Evolutionary conservation across 164 flowering plant species (phyloP), one percentile per base, ranked within the genome.

Genomic region (Amborella trichopoda): DNA sequence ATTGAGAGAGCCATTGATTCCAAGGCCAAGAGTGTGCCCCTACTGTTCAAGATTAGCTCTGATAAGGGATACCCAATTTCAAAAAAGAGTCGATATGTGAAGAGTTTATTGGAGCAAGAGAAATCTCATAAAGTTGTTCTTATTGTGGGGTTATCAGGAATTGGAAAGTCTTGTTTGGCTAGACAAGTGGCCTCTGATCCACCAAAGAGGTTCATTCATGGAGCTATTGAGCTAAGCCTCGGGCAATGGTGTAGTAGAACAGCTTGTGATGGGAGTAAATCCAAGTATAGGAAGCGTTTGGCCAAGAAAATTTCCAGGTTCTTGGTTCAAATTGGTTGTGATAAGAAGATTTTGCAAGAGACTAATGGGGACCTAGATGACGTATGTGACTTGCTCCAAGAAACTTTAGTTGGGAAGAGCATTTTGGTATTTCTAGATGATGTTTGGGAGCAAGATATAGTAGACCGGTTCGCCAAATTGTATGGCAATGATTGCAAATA

Each of bases 361-460:
- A 50, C 46, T 17, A 37, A 45, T 37, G 61, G 53, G 28, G 73
- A 72, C 47, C 73, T 68, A 47, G 77, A 72, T 24, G 55, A 63
- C 38, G 40, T 66, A 5, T 68, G 67, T 45, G 61, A 41, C 49
- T 53, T 63, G 67, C 73, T 72, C 54, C 77, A 72, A 64, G 73
- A 72, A 59, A 73, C 77, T 3, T 64, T 72, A 53, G 32, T 34
- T 50, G 77, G 71, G 34, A 72, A 64, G 48, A 63, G 68, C 54
- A 49, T 72, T 42, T 50, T 72, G 20, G 44, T 72, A 46, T 56
- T 72, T 42, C 71, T 68, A 19, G 77, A 72, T 72, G 77, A 72
- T 60, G 77, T 68, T 37, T 72, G 77, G 77, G 77, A 72, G 56
- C 77, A 72, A 56, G 77, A 72, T 43, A 68, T 72, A 44, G 69